A percentile compares a stretch with the other conserved stretches of the same genome.
phyloP scores from a whole-genome alignment of 2,329 filamentous ascomycete genomes.

The Gyromitra esculenta region DNA sequence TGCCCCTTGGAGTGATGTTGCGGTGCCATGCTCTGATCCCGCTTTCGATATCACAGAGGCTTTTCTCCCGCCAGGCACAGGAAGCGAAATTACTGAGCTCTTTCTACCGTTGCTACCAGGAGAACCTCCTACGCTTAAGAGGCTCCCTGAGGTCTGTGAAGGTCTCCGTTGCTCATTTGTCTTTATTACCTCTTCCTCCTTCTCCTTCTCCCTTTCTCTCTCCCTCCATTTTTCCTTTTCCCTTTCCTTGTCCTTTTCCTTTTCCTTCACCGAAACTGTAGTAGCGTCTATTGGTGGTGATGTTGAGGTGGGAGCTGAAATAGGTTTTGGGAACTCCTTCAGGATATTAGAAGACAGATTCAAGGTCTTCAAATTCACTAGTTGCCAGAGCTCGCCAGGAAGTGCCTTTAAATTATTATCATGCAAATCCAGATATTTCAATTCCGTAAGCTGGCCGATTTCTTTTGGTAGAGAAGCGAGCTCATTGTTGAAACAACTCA shows the following conservation, averaged over 20 bases:
- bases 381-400: constrained; percentile 96
- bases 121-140: constrained; percentile 78
- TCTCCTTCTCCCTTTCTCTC: constrained; percentile 66
- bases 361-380: constrained; percentile 85
- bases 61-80: constrained; percentile 82
- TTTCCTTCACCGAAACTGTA: constrained; percentile 58
- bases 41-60: constrained; percentile 81
- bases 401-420: constrained; percentile 92
- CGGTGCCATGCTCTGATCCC: constrained; percentile 67
- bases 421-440: constrained; percentile 85
- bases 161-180: constrained; percentile 74
- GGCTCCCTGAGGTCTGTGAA: constrained; percentile 81
- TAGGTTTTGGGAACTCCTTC: constrained; percentile 86
- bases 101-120: constrained; percentile 75
- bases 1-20: constrained; percentile 66
- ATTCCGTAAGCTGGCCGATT: constrained; percentile 84
- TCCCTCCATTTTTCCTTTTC: constrained; percentile 69
- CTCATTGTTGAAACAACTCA: constrained; percentile 93
- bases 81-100: constrained; percentile 82
- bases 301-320: constrained; percentile 57
- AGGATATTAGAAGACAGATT: constrained; percentile 96
- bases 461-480: constrained; percentile 84
- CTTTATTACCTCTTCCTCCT: constrained; percentile 83
- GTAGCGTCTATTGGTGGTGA: constrained; percentile 60
- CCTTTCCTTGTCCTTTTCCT: constrained; percentile 67